These are phyloP conservation scores for Sanghuangporus weigelae DNA, from an alignment of 1,284 basidiomycete species.

Conservation along the genomic window DNA sequence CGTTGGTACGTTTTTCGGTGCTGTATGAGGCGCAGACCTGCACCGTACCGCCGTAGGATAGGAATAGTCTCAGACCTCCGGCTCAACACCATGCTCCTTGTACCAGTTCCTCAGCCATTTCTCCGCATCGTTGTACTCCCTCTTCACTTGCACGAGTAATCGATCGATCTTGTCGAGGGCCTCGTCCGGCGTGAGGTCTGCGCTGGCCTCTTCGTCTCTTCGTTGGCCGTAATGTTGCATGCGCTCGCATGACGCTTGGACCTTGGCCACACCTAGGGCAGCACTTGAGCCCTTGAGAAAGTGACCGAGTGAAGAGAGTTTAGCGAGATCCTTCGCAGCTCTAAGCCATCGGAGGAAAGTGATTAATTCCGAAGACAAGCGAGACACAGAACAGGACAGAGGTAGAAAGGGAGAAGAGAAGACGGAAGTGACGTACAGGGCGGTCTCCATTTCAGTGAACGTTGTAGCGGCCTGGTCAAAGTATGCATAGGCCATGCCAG, in stretches of 20 bases:
- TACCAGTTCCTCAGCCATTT: constrained; percentile 49
- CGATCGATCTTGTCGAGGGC: constrained; percentile 61
- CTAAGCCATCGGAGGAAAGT: constrained; percentile 33
- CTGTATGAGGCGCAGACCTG: neutral
- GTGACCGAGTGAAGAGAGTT: constrained; percentile 78
- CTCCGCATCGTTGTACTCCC: constrained; percentile 54
- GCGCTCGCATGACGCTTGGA: constrained; percentile 80
- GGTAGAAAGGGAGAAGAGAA: constrained; percentile 12
- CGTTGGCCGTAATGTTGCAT: constrained; percentile 82
- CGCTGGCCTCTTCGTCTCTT: constrained; percentile 44
- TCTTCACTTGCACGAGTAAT: constrained; percentile 47
- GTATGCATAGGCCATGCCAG: constrained; percentile 74
- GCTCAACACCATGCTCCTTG: constrained; percentile 18
- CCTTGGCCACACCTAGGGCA: constrained; percentile 77
- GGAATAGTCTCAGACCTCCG: neutral
- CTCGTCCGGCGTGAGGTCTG: constrained; percentile 45
- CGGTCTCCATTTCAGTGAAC: constrained; percentile 74
- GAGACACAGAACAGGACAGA: constrained; percentile 19
- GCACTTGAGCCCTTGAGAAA: constrained; percentile 95
- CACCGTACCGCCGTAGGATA: neutral
- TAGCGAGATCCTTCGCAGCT: constrained; percentile 47
- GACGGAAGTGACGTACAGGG: constrained; percentile 54
- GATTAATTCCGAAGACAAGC: constrained; percentile 8
- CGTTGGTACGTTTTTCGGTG: neutral
- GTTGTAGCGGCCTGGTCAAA: constrained; percentile 74